These are phyloP conservation scores for Rhynchospora breviuscula DNA, from an alignment of 176 grass and related monocot genomes.

Conservation along the genomic window DNA sequence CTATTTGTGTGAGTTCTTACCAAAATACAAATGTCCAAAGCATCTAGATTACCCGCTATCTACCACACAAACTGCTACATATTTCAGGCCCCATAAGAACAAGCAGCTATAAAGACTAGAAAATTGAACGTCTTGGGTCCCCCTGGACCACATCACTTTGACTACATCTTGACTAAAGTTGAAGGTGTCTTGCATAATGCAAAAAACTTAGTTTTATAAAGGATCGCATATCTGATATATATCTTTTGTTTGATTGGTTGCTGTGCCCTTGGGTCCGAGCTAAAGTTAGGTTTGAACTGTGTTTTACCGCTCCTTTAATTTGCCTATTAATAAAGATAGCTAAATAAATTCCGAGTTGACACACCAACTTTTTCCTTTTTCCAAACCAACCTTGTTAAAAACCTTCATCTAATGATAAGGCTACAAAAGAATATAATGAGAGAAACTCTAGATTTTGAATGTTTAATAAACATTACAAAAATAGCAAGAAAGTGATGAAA, in stretches of 20 bases:
- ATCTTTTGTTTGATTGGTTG: neutral
- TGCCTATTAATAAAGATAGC: neutral
- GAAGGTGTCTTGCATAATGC: neutral
- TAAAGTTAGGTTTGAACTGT: neutral
- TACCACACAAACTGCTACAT: neutral
- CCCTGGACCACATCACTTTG: neutral
- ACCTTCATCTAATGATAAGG: neutral
- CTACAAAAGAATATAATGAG: neutral
- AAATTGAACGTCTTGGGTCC: neutral
- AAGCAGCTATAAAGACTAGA: neutral
- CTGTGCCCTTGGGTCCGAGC: neutral
- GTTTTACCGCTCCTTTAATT: neutral
- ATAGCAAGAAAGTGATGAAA: neutral
- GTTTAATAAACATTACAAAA: neutral
- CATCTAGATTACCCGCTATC: too few species aligned
- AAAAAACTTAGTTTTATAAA: neutral
- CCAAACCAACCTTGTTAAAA: neutral
- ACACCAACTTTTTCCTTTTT: neutral
- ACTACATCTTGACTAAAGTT: neutral
- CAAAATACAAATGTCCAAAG: too few species aligned
- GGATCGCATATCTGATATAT: neutral
- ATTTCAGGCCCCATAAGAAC: neutral
- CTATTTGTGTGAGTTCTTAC: too few species aligned
- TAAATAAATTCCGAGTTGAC: neutral
- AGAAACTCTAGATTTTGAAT: neutral